Conservation (phyloP, 176 grass and related monocot species). For the Dactylis glomerata region DNA sequence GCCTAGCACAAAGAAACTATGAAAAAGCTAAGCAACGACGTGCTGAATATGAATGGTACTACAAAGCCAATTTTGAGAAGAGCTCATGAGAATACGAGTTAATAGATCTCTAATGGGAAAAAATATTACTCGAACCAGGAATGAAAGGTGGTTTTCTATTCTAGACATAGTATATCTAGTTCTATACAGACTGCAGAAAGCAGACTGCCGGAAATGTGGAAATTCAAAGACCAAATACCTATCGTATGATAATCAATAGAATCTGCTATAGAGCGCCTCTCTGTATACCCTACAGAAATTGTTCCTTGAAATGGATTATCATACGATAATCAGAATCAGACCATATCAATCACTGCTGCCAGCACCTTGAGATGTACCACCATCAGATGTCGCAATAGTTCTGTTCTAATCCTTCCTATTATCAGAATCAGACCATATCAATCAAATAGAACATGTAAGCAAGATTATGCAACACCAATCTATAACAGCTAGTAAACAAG, state of each 20-base stretch:
- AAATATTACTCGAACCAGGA: not conserved
- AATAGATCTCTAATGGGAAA: not conserved
- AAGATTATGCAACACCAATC: no score
- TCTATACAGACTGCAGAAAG: not conserved
- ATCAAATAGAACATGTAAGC: no score
- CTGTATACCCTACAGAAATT: constrained; percentile 55
- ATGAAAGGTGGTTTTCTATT: not conserved
- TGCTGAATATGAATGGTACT: not conserved
- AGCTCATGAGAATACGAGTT: not conserved
- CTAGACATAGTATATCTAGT: not conserved
- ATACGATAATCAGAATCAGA: no score
- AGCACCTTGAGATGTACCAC: no score
- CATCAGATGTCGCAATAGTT: no score
- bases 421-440: no score
- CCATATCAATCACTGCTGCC: no score
- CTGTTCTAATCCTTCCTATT: no score
- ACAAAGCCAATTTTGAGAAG: not conserved
- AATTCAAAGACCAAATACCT: constrained; percentile 45
- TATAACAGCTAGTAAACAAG: no score
- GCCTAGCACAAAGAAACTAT: not conserved
- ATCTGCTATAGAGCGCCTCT: constrained; percentile 36
- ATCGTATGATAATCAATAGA: constrained; percentile 74
- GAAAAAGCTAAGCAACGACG: not conserved
- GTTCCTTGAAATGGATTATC: constrained; percentile 86
- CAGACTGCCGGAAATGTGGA: not conserved